These are phyloP conservation scores for Aureobasidium sp. DNA, from an alignment of 2,329 filamentous ascomycete species.

Conservation along the genomic window DNA sequence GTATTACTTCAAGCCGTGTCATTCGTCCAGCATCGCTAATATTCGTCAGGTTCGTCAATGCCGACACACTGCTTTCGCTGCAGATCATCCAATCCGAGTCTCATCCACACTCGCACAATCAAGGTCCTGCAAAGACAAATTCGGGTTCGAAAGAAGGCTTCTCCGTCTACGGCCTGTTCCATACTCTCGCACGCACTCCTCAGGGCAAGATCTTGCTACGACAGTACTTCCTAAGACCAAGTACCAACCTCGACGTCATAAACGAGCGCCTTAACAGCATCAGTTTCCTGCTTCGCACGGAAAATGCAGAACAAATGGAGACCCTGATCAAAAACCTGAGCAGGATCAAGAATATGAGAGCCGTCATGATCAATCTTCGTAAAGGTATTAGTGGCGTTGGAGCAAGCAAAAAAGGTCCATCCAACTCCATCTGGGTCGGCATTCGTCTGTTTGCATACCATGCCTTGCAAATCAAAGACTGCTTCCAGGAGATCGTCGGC, in stretches of 20 bases:
- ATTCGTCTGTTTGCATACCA: slow-evolving; percentile 66
- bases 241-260: slow-evolving; percentile 60
- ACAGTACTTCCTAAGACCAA: slow-evolving; percentile 77
- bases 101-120: slow-evolving; percentile 74
- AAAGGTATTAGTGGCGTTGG: slow-evolving; percentile 63
- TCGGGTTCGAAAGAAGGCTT: slow-evolving; percentile 70
- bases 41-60: slow-evolving; percentile 64
- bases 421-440: slow-evolving; percentile 58
- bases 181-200: slow-evolving; percentile 64
- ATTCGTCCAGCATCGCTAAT: slow-evolving; percentile 6
- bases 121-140: slow-evolving; percentile 55
- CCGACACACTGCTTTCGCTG: slow-evolving; percentile 71
- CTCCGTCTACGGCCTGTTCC: slow-evolving; percentile 78
- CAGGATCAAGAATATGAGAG: slow-evolving; percentile 68
- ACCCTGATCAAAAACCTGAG: slow-evolving; percentile 60
- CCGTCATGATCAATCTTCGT: slow-evolving; percentile 60
- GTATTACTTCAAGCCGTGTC: slow-evolving; percentile 15
- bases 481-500: slow-evolving; percentile 51
- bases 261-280: slow-evolving; percentile 65
- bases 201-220: slow-evolving; percentile 70
- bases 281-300: slow-evolving; percentile 56
- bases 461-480: slow-evolving; percentile 61
- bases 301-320: slow-evolving; percentile 58
- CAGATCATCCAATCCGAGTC: slow-evolving; percentile 79
- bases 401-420: slow-evolving; percentile 47